Conservation (phyloP, 1,139 yeast genomes). For the Yamadazyma taylorii region DNA sequence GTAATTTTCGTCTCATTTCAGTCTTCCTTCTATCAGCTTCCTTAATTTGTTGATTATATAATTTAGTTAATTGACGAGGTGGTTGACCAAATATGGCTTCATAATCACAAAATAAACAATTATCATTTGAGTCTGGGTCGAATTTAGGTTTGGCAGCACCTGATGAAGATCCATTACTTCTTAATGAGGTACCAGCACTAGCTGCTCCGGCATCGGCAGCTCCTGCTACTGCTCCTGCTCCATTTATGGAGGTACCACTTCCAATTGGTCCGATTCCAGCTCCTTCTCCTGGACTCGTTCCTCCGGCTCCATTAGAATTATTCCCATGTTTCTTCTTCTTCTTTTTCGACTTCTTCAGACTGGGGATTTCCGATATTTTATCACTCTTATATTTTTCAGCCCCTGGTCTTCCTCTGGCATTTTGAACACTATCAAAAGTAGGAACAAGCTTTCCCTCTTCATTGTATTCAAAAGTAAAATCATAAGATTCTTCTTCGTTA, state of each 20-base stretch:
- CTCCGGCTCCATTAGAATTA: too few relatives aligned
- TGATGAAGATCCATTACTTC: background rate
- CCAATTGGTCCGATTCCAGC: too few relatives aligned
- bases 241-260: background rate
- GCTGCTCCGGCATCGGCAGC: background rate
- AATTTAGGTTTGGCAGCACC: slow-evolving; percentile 5
- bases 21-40: slow-evolving; percentile 34
- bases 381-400: slow-evolving; percentile 4
- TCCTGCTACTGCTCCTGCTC: background rate
- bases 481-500: slow-evolving; percentile 39
- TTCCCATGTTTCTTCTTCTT: slow-evolving; percentile 8
- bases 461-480: slow-evolving; percentile 47
- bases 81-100: slow-evolving; percentile 17
- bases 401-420: slow-evolving; percentile 25
- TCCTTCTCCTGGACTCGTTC: too few relatives aligned
- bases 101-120: slow-evolving; percentile 18
- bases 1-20: slow-evolving; percentile 36
- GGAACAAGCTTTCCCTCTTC: slow-evolving; percentile 45
- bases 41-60: slow-evolving; percentile 29
- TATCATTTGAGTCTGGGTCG: slow-evolving; percentile 15
- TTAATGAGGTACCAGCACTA: background rate
- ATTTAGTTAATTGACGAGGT: slow-evolving; percentile 28
- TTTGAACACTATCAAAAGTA: slow-evolving; percentile 41
- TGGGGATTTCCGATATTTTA: slow-evolving; percentile 11
- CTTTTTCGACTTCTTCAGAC: slow-evolving; percentile 12